phyloP scores from a whole-genome alignment of 331 rosid species.

The Stylosanthes scabra region DNA sequence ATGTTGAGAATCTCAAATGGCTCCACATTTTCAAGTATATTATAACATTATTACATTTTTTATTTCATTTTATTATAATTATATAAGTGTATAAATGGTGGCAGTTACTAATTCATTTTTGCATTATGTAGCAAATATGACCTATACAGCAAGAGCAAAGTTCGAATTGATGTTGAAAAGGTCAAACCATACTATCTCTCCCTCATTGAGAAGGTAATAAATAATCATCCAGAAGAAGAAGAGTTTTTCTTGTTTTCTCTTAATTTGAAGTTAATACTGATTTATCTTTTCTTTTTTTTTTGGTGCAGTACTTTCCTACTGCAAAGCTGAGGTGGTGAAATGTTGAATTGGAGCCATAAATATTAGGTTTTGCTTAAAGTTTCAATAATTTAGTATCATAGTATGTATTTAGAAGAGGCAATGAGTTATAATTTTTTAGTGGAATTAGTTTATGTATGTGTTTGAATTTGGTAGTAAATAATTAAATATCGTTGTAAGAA shows the following conservation, averaged over 20 bases:
- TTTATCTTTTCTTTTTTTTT: not conserved
- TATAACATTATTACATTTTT: not conserved
- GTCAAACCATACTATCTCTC: conserved; percentile 73
- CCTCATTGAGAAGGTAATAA: conserved; percentile 58
- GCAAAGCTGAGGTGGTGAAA: conserved; percentile 73
- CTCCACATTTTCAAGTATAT: conserved; percentile 70
- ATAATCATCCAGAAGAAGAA: not conserved
- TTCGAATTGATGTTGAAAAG: conserved; percentile 57
- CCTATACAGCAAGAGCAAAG: conserved; percentile 77
- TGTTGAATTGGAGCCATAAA: conserved; percentile 19
- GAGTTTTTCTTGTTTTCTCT: not conserved
- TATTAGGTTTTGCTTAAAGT: not conserved
- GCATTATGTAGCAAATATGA: conserved; percentile 63
- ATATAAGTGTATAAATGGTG: not conserved
- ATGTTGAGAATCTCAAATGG: conserved; percentile 74
- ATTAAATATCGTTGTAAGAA: conserved; percentile 25
- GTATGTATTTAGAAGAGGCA: conserved; percentile 14
- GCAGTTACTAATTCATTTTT: conserved; percentile 9
- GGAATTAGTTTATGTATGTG: conserved; percentile 23
- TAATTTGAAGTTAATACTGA: not conserved
- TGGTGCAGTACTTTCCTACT: conserved; percentile 80
- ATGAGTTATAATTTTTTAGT: conserved; percentile 20
- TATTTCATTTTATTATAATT: not conserved
- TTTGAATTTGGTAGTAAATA: not conserved
- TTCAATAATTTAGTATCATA: conserved; percentile 11